Percentiles rank a stretch among this genome's conserved stretches.
phyloP scores from a whole-genome alignment of 345 rosid species.

The Mangifera indica region DNA sequence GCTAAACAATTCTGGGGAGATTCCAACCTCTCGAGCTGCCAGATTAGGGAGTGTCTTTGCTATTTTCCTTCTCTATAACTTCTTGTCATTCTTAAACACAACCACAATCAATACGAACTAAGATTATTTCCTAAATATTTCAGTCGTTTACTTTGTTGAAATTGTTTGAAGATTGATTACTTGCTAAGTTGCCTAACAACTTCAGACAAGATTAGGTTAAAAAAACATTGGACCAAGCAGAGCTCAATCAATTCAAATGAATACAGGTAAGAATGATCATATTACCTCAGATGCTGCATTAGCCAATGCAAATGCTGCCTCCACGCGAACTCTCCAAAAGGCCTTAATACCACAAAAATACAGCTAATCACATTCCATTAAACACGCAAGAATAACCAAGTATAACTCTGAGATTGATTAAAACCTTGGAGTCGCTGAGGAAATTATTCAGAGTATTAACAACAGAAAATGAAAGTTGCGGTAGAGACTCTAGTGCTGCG shows the following conservation, averaged over 20 bases:
- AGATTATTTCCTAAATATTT: no score
- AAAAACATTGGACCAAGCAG: neutral
- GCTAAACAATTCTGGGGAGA: no score
- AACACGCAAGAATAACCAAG: constrained; percentile 13
- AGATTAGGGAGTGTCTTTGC: no score
- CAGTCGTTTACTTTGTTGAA: no score
- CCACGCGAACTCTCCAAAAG: constrained; percentile 95
- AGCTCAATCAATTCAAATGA: neutral
- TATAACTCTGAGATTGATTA: constrained; percentile 15
- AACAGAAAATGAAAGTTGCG: constrained; percentile 73
- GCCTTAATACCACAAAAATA: constrained; percentile 50
- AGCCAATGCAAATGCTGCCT: constrained; percentile 95
- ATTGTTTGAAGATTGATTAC: no score
- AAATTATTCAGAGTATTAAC: constrained; percentile 74
- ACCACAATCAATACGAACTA: no score
- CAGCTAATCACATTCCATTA: constrained; percentile 2
- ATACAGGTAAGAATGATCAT: constrained; percentile 19
- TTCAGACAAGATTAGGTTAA: neutral
- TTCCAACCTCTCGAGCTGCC: no score
- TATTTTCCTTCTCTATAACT: no score
- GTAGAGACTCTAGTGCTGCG: constrained; percentile 63
- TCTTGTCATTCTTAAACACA: no score
- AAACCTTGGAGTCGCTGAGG: constrained; percentile 81
- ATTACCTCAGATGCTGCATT: constrained; percentile 83
- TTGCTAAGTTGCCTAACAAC: no score